phyloP scores from a whole-genome alignment of 140 eudicot species.

The Flaveria floridana region DNA sequence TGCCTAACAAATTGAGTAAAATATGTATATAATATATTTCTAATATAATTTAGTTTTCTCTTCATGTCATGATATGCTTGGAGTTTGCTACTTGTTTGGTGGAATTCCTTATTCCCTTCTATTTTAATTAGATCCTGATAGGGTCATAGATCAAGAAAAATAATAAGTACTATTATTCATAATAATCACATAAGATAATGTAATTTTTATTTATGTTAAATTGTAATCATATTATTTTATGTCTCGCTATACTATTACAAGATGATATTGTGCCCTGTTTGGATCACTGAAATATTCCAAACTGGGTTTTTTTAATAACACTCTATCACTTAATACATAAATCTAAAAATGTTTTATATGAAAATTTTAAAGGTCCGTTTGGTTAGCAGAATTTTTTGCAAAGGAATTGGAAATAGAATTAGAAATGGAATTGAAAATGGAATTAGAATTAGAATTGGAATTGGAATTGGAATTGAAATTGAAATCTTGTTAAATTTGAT shows the following conservation, averaged over 20 bases:
- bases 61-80: conserved; percentile 25
- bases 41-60: not conserved
- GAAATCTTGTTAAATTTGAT: no score
- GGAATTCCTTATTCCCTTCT: not conserved
- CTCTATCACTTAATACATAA: not conserved
- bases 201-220: no score
- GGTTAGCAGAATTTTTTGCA: no score
- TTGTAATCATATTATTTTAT: not conserved
- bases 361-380: no score
- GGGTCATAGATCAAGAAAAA: not conserved
- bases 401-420: no score
- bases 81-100: conserved; percentile 11
- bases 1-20: not conserved
- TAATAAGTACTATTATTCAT: no score
- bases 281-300: not conserved
- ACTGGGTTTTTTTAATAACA: not conserved
- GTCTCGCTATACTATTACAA: not conserved
- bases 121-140: not conserved
- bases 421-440: no score
- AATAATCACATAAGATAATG: not conserved
- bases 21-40: not conserved
- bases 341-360: not conserved
- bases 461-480: no score
- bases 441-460: no score
- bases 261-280: not conserved